Conservation (phyloP, 2,329 filamentous ascomycete species). For the Aspergillus latus region DNA sequence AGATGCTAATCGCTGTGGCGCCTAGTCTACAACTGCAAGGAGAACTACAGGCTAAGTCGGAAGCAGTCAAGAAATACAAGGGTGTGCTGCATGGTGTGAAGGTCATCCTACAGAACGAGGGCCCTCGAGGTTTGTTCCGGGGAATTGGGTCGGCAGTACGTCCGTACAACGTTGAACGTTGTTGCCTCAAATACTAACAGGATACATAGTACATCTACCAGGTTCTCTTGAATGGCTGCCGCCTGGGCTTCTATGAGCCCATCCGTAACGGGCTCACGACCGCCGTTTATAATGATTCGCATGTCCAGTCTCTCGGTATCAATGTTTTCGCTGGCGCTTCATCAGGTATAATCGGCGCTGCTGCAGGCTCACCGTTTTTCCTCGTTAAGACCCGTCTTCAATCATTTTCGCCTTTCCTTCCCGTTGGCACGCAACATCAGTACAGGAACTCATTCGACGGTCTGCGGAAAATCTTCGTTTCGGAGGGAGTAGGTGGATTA, state of each 20-base stretch:
- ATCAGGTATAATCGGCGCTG: constrained; percentile 87
- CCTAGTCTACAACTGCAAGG: constrained; percentile 91
- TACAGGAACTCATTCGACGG: constrained; percentile 87
- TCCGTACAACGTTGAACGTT: constrained; percentile 9
- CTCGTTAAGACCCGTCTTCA: constrained; percentile 95
- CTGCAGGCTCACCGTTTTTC: constrained; percentile 95
- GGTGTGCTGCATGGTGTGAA: constrained; percentile 88
- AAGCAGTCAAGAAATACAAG: constrained; percentile 83
- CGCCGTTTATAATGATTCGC: constrained; percentile 68
- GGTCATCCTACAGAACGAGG: constrained; percentile 89
- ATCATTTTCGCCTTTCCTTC: constrained; percentile 86
- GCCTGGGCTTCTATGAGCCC: constrained; percentile 95
- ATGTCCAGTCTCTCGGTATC: constrained; percentile 79
- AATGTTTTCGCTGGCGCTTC: constrained; percentile 92
- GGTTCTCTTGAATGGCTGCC: constrained; percentile 92
- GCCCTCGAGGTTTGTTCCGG: constrained; percentile 78
- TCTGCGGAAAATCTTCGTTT: constrained; percentile 71
- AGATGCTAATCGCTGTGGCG: background rate
- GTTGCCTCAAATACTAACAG: constrained; percentile 6
- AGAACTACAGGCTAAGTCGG: constrained; percentile 82
- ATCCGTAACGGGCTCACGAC: constrained; percentile 71
- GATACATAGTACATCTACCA: constrained; percentile 81
- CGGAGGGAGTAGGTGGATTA: constrained; percentile 75
- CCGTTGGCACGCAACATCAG: constrained; percentile 93
- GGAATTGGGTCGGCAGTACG: constrained; percentile 78